Base-by-base conservation (phyloP, 345 rosid genomes). In the Luvunga scandens region DNA sequence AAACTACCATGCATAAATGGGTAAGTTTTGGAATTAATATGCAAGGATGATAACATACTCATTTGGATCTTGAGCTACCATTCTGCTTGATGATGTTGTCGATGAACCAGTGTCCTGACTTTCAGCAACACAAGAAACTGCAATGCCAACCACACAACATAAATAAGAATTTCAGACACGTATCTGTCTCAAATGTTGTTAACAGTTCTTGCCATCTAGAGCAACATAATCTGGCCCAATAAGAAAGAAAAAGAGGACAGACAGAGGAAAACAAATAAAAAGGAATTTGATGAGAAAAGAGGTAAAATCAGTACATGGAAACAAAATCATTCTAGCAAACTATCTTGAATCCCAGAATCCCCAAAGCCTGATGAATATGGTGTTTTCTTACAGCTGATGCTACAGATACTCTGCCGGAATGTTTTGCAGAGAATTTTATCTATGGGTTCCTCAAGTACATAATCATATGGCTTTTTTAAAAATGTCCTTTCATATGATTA, bases 31-130 rank as follows among this genome's bases (percentile, higher is more conserved):
- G 45, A 68, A 73, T 53, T 8, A 33, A 68, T 34, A 77, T 78
- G 56, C 61, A 42, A 57, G 70, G 73, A 57, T 48, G 55, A 75
- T 68, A 81, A 71, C 92, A 50, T 92, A 95, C 97, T 95, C 98
- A 45, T 89, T 92, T 60, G 87, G 78, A 66, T 95, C 98, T 69
- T 92, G 97, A 0, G 90, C 87, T 6, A 81, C 84, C 75, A 89
- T 73, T 84, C 93, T 87, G 21, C 93, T 86, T 24, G 95, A 87
- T 21, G 91, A 81, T 45, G 94, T 85, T 61, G 94, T 84, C 22
- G 94, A 93, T 72, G 95, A 91, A 75, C 90, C 87, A 12, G 96
- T 91, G 71, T 93, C 98, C 86, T 88, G 97, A 81, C 96, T 89
- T 85, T 95, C 97, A n/a, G 90, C 93, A 75, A 86, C 88, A 77